phyloP scores from a whole-genome alignment of 2,329 filamentous ascomycete genomes.

The Beauveria bassiana region DNA sequence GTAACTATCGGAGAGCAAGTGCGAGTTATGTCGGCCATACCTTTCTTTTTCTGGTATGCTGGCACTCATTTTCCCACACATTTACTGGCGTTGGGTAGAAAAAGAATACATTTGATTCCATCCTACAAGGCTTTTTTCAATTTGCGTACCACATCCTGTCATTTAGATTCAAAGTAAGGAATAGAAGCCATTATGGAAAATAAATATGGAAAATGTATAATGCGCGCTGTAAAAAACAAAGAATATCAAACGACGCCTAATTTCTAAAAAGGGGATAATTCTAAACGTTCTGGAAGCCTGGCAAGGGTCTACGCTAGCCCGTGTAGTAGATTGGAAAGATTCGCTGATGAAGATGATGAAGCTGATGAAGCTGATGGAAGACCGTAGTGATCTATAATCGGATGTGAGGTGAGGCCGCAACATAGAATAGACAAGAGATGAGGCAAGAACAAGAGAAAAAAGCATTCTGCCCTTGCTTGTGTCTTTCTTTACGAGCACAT shows the following conservation, averaged over 20 bases:
- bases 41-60: neutral
- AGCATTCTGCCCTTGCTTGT: neutral
- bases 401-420: neutral
- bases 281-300: neutral
- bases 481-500: neutral
- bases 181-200: neutral
- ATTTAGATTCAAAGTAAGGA: too few relatives aligned
- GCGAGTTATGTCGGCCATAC: neutral
- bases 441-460: neutral
- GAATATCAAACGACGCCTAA: neutral
- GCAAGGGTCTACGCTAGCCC: neutral
- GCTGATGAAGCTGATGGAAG: neutral
- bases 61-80: neutral
- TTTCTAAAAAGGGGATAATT: neutral
- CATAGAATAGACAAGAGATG: neutral
- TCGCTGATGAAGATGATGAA: slow-evolving; percentile 1
- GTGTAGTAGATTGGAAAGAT: neutral
- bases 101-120: neutral
- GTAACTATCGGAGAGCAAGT: slow-evolving; percentile 3
- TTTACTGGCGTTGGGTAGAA: slow-evolving; percentile 10
- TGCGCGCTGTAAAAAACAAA: neutral
- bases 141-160: too few relatives aligned
- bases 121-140: neutral
- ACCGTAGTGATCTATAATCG: neutral
- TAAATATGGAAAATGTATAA: neutral